Percentiles rank a stretch among this genome's conserved stretches.
Conservation (phyloP, 2,329 filamentous ascomycete species). For the Claviceps citrina region DNA sequence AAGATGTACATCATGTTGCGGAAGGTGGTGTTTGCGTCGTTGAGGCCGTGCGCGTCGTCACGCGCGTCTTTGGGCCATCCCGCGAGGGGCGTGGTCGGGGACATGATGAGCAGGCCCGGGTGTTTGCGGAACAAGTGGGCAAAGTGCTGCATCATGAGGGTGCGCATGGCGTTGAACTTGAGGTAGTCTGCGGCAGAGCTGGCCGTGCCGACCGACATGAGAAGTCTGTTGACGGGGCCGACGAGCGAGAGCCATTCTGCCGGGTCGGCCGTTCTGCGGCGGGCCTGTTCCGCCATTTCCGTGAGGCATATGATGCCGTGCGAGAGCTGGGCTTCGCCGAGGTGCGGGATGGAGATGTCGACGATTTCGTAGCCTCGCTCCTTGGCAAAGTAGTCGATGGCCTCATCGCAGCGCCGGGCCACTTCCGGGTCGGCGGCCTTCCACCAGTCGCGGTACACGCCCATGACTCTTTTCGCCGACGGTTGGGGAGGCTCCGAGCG, state of each 20-base stretch:
- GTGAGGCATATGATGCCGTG: slow-evolving; percentile 64
- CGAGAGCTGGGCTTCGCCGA: slow-evolving; percentile 58
- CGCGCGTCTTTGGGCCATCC: slow-evolving; percentile 52
- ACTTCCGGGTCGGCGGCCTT: slow-evolving; percentile 44
- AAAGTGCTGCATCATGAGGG: slow-evolving; percentile 65
- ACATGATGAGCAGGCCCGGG: slow-evolving; percentile 63
- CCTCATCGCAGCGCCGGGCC: slow-evolving; percentile 41
- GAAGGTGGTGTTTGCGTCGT: slow-evolving; percentile 58
- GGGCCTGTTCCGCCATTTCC: slow-evolving; percentile 43
- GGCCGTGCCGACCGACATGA: slow-evolving; percentile 48
- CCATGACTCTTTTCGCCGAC: slow-evolving; percentile 45
- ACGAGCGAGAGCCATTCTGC: slow-evolving; percentile 38
- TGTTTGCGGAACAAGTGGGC: slow-evolving; percentile 53
- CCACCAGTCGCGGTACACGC: slow-evolving; percentile 45
- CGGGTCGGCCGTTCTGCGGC: slow-evolving; percentile 26
- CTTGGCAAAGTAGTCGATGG: slow-evolving; percentile 42
- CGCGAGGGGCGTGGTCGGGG: slow-evolving; percentile 59
- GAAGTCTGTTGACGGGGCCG: slow-evolving; percentile 51
- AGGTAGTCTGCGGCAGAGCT: slow-evolving; percentile 56
- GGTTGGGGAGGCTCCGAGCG: slow-evolving; percentile 32
- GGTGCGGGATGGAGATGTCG: slow-evolving; percentile 49
- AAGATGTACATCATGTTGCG: slow-evolving; percentile 74
- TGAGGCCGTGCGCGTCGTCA: slow-evolving; percentile 55
- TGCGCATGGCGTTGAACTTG: slow-evolving; percentile 57
- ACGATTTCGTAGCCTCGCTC: slow-evolving; percentile 33